These are phyloP conservation scores for Ceratocystis lukuohia DNA, from an alignment of 2,329 filamentous ascomycete genomes.

Conservation along the genomic window DNA sequence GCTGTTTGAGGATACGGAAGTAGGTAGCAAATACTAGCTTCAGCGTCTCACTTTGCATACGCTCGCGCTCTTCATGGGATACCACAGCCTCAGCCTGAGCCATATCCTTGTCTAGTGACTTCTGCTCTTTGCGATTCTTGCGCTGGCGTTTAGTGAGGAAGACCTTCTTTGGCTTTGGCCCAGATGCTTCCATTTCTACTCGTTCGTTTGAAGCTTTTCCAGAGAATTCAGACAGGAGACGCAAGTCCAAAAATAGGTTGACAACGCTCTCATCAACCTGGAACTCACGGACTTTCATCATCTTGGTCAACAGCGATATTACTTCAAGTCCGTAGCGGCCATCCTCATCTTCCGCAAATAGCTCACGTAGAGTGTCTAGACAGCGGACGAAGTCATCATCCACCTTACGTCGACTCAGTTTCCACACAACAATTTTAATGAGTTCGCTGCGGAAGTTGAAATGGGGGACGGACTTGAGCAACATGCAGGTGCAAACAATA, in stretches of 20 bases:
- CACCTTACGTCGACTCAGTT: slow-evolving; percentile 58
- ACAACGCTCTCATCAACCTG: slow-evolving; percentile 71
- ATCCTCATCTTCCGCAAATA: slow-evolving; percentile 82
- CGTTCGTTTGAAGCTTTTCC: slow-evolving; percentile 68
- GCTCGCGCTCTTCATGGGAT: slow-evolving; percentile 80
- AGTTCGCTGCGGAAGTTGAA: slow-evolving; percentile 93
- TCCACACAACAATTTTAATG: slow-evolving; percentile 72
- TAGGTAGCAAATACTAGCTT: slow-evolving; percentile 94
- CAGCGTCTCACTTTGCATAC: slow-evolving; percentile 87
- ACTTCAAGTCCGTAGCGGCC: slow-evolving; percentile 79
- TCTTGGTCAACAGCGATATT: slow-evolving; percentile 72
- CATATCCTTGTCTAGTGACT: slow-evolving; percentile 84
- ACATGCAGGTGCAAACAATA: slow-evolving; percentile 69
- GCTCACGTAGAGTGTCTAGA: slow-evolving; percentile 59
- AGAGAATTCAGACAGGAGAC: slow-evolving; percentile 75
- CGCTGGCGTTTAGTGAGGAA: slow-evolving; percentile 81
- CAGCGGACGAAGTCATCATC: slow-evolving; percentile 69
- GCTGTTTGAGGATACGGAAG: slow-evolving; percentile 81
- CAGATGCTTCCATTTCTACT: slow-evolving; percentile 44
- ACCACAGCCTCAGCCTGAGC: slow-evolving; percentile 81
- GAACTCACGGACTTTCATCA: slow-evolving; percentile 85
- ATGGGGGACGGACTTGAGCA: slow-evolving; percentile 74
- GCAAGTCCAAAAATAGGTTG: slow-evolving; percentile 81
- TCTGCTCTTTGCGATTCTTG: slow-evolving; percentile 74
- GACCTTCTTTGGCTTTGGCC: slow-evolving; percentile 62